Conservation (phyloP, 1,284 basidiomycete species). For the Boletus albobrunnescens region DNA sequence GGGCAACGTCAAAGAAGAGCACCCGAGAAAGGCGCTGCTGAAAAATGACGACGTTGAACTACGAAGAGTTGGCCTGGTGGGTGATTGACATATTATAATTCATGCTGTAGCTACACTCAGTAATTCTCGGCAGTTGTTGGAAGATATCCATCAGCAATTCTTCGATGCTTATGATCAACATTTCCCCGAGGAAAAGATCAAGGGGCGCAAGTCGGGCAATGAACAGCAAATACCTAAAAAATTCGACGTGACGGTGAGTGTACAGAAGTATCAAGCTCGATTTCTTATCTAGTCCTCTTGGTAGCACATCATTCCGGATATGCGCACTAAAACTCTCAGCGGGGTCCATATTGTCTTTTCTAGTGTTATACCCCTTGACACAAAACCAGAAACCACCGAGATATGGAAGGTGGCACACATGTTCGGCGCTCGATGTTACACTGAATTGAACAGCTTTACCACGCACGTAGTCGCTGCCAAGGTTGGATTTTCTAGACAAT, state of each 20-base stretch:
- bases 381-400: conserved; percentile 74
- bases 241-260: conserved; percentile 63
- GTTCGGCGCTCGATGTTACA: conserved; percentile 84
- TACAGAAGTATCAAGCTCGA: background rate
- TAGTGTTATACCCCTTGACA: conserved; percentile 87
- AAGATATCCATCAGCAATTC: conserved; percentile 73
- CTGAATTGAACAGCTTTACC: conserved; percentile 60
- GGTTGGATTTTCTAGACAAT: conserved; percentile 38
- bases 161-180: conserved; percentile 61
- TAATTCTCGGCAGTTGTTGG: conserved; percentile 55
- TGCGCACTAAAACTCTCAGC: conserved; percentile 72
- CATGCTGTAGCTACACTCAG: conserved; percentile 3
- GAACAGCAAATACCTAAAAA: conserved; percentile 32
- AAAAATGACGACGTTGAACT: conserved; percentile 90
- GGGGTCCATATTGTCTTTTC: conserved; percentile 87
- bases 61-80: conserved; percentile 66
- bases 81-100: conserved; percentile 18
- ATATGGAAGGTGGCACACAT: conserved; percentile 84
- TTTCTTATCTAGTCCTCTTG: conserved; percentile 6
- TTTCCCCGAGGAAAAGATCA: conserved; percentile 34
- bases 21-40: conserved; percentile 68
- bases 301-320: conserved; percentile 77
- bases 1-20: conserved; percentile 34
- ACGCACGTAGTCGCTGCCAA: conserved; percentile 93
- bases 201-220: conserved; percentile 27